phyloP scores from a whole-genome alignment of 805 yeast genomes.

The Starmerella riodocensis region DNA sequence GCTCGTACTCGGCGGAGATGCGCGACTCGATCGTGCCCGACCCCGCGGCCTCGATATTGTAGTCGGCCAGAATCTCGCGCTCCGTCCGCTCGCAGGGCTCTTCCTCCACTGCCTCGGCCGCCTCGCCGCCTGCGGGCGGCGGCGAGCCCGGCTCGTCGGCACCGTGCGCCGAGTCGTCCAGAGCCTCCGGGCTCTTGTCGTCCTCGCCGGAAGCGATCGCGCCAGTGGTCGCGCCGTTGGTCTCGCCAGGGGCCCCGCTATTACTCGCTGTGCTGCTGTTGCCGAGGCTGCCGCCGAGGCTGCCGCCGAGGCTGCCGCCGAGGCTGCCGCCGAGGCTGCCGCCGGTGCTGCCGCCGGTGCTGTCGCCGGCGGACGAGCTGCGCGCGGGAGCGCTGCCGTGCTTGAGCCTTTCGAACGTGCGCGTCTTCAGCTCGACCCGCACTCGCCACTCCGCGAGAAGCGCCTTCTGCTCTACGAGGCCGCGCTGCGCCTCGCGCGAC shows the following conservation, averaged over 20 bases:
- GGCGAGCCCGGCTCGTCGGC: neutral
- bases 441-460: neutral
- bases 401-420: neutral
- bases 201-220: neutral
- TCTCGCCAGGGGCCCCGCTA: neutral
- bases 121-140: neutral
- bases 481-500: neutral
- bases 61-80: neutral
- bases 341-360: neutral
- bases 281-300: neutral
- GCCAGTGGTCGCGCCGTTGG: neutral
- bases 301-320: neutral
- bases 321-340: neutral
- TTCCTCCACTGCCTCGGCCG: neutral
- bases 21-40: neutral
- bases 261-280: too few species aligned
- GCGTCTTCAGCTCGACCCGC: neutral
- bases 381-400: neutral
- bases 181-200: neutral
- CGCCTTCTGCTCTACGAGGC: neutral
- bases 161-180: neutral
- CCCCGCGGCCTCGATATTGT: conserved; percentile 1
- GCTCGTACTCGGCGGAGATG: conserved; percentile 4
- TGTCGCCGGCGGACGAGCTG: neutral
- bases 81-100: neutral